phyloP scores from a whole-genome alignment of 495 filamentous ascomycete species.

The Cryomyces minteri region DNA sequence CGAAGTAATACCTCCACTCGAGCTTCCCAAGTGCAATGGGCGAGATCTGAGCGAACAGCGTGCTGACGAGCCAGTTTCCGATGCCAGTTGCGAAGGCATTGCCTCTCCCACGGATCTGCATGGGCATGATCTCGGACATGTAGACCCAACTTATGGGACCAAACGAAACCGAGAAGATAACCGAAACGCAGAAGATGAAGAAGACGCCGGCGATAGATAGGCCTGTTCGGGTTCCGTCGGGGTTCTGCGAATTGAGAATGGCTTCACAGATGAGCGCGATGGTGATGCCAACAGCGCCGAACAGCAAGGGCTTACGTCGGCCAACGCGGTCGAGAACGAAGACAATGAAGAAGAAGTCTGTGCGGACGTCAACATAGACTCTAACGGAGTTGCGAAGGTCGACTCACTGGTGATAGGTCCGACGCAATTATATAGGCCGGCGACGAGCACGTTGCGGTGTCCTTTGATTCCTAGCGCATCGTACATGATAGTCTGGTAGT shows the following conservation, averaged over 20 bases:
- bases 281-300: slow-evolving; percentile 31
- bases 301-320: slow-evolving; percentile 33
- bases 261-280: slow-evolving; percentile 22
- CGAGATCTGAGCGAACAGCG: slow-evolving; percentile 35
- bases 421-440: slow-evolving; percentile 41
- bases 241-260: neutral
- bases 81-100: slow-evolving; percentile 29
- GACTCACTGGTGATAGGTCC: slow-evolving; percentile 28
- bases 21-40: slow-evolving; percentile 30
- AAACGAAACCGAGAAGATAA: slow-evolving; percentile 20
- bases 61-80: slow-evolving; percentile 34
- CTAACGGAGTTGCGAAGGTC: too few relatives aligned
- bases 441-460: slow-evolving; percentile 30
- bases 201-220: slow-evolving; percentile 37
- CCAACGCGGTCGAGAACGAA: slow-evolving; percentile 32
- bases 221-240: too few relatives aligned
- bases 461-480: slow-evolving; percentile 26
- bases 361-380: too few relatives aligned
- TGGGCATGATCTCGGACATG: slow-evolving; percentile 38
- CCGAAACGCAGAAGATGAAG: slow-evolving; percentile 37
- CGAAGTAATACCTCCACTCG: slow-evolving; percentile 33
- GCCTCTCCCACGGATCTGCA: slow-evolving; percentile 32
- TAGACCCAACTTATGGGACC: slow-evolving; percentile 38
- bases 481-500: neutral
- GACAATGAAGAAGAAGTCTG: slow-evolving; percentile 18